Percentiles rank a stretch among this genome's conserved stretches.
Conservation (phyloP, 2,329 filamentous ascomycete genomes). For the Alternaria arbusti region DNA sequence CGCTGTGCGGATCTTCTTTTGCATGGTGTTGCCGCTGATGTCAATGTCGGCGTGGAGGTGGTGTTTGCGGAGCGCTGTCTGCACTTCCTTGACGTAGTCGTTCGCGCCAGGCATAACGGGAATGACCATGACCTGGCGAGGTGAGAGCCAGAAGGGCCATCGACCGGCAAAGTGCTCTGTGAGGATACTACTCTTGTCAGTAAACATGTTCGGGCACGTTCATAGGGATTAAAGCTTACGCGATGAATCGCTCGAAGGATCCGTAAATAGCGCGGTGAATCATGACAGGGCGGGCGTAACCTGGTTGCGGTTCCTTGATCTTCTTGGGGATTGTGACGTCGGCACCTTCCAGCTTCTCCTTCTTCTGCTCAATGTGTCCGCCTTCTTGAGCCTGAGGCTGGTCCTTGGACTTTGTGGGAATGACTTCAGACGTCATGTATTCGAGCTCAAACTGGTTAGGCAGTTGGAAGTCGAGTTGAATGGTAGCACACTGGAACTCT, state of each 20-base stretch:
- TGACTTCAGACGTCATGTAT: constrained; percentile 75
- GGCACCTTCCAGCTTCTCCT: constrained; percentile 24
- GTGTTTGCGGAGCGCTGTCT: constrained; percentile 69
- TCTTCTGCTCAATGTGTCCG: constrained; percentile 27
- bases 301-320: constrained; percentile 36
- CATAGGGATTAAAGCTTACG: constrained; percentile 40
- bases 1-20: constrained; percentile 86
- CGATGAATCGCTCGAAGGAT: constrained; percentile 72
- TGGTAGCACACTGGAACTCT: constrained; percentile 89
- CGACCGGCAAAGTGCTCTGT: constrained; percentile 86
- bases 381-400: constrained; percentile 37
- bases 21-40: constrained; percentile 77
- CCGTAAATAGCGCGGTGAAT: constrained; percentile 83
- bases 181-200: constrained; percentile 60
- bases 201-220: not conserved
- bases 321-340: constrained; percentile 30
- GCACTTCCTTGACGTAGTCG: constrained; percentile 77
- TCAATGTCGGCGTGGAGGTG: constrained; percentile 75
- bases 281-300: constrained; percentile 83
- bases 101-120: constrained; percentile 75
- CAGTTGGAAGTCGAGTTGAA: constrained; percentile 90
- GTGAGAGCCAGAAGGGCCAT: constrained; percentile 89
- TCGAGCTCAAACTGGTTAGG: constrained; percentile 86
- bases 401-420: constrained; percentile 49
- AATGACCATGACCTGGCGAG: constrained; percentile 80